Evolutionary conservation across 192 early-diverging fungal species (phyloP).

Genomic region (Lobulomyces angularis): DNA sequence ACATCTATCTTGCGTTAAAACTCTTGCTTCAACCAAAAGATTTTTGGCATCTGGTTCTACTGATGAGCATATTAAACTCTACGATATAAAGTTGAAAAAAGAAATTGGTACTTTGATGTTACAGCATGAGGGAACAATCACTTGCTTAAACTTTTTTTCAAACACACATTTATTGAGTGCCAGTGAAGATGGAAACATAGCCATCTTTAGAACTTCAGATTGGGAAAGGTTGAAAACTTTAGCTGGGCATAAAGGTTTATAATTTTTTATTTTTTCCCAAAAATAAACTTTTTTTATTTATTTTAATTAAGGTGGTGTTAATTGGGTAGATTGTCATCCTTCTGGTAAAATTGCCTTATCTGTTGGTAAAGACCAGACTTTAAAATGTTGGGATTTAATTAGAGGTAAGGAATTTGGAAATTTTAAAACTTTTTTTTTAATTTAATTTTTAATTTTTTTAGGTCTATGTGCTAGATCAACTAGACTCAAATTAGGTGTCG

Average conservation of each 20-base stretch:
- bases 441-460: too few species aligned
- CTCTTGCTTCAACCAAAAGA: conserved; percentile 45
- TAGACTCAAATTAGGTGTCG: too few species aligned
- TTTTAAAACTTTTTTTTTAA: too few species aligned
- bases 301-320: conserved; percentile 49
- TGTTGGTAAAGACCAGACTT: conserved; percentile 39
- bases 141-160: conserved; percentile 66
- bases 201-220: conserved; percentile 85
- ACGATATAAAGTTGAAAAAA: conserved; percentile 72
- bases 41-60: conserved; percentile 89
- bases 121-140: conserved; percentile 90
- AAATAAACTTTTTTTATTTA: neutral
- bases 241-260: conserved; percentile 53
- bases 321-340: conserved; percentile 84
- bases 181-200: conserved; percentile 78
- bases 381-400: conserved; percentile 36
- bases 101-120: conserved; percentile 81
- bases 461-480: too few species aligned
- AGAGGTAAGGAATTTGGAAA: too few species aligned
- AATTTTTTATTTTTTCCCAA: neutral
- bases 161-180: conserved; percentile 77
- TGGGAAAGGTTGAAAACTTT: conserved; percentile 91
- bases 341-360: conserved; percentile 84
- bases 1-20: conserved; percentile 88
- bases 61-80: conserved; percentile 89